Evolutionary conservation across 108 stramenopile species (phyloP).

Genomic region (Skeletonema grethae): DNA sequence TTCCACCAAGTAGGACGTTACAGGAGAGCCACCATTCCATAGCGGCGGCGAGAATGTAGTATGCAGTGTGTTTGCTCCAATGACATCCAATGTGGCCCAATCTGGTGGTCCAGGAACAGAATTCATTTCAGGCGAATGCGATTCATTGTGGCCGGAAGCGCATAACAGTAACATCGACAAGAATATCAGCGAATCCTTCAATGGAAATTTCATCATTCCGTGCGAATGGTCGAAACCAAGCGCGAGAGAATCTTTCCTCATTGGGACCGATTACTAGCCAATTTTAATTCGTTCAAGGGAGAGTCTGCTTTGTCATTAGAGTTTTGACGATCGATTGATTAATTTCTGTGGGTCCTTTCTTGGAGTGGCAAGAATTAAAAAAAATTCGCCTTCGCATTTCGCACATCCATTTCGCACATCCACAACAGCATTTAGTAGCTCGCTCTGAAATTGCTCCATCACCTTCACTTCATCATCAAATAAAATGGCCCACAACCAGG

Average conservation of each 20-base stretch:
- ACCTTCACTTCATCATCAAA: too few relatives aligned
- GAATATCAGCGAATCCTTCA: not conserved
- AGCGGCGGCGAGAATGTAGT: constrained; percentile 47
- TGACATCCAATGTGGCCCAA: constrained; percentile 38
- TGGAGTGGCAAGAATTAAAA: too few relatives aligned
- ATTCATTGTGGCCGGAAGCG: not conserved
- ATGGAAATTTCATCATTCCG: not conserved
- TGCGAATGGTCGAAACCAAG: constrained; percentile 1
- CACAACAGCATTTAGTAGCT: too few relatives aligned
- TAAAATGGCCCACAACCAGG: constrained; percentile 49
- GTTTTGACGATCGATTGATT: too few relatives aligned
- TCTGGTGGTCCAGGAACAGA: constrained; percentile 50
- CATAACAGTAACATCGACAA: not conserved
- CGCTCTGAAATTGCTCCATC: too few relatives aligned
- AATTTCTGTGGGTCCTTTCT: too few relatives aligned
- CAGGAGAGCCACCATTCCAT: constrained; percentile 43
- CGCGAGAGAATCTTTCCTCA: not conserved
- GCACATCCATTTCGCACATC: too few relatives aligned
- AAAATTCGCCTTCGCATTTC: too few relatives aligned
- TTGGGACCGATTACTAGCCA: not conserved
- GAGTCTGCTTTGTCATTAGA: too few relatives aligned
- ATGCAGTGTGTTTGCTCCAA: constrained; percentile 42
- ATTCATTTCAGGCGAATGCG: not conserved
- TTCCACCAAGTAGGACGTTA: constrained; percentile 57
- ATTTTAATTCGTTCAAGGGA: too few relatives aligned